Evolutionary conservation across 345 rosid species (phyloP).

Genomic region (Pelargonium nanum): DNA sequence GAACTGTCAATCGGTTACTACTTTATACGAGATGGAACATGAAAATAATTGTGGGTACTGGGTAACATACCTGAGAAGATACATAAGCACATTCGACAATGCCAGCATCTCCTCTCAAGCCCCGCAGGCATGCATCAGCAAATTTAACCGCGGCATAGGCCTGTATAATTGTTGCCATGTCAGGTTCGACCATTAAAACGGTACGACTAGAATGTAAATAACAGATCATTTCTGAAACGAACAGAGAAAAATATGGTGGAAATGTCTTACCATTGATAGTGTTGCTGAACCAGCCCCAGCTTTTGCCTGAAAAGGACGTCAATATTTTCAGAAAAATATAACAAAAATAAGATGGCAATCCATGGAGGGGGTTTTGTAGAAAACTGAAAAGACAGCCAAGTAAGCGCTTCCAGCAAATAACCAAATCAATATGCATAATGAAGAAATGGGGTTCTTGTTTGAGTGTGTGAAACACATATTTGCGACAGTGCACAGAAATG

Average conservation of each 20-base stretch:
- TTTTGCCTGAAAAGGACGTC: constrained; percentile 58
- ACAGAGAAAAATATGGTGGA: not conserved
- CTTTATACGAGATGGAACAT: not conserved
- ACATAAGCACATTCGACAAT: constrained; percentile 69
- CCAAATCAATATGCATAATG: too few species aligned
- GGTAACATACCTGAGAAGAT: constrained; percentile 52
- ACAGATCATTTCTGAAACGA: not conserved
- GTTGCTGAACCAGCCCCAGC: constrained; percentile 99
- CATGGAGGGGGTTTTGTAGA: too few species aligned
- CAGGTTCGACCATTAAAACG: not conserved
- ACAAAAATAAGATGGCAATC: not conserved
- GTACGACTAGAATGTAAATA: too few species aligned
- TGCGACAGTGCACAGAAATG: too few species aligned
- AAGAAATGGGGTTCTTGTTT: too few species aligned
- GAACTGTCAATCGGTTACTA: not conserved
- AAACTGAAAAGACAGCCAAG: too few species aligned
- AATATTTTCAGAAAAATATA: not conserved
- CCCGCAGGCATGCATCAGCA: constrained; percentile 84
- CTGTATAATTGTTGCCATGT: constrained; percentile 23
- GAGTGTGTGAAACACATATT: too few species aligned
- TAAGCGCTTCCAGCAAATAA: too few species aligned
- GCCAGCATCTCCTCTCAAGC: constrained; percentile 74
- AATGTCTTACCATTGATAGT: constrained; percentile 65
- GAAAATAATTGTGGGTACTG: not conserved
- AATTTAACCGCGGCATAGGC: constrained; percentile 98